Evolutionary conservation across 495 filamentous ascomycete species (phyloP).

Genomic region (Penicillium nucicola): DNA sequence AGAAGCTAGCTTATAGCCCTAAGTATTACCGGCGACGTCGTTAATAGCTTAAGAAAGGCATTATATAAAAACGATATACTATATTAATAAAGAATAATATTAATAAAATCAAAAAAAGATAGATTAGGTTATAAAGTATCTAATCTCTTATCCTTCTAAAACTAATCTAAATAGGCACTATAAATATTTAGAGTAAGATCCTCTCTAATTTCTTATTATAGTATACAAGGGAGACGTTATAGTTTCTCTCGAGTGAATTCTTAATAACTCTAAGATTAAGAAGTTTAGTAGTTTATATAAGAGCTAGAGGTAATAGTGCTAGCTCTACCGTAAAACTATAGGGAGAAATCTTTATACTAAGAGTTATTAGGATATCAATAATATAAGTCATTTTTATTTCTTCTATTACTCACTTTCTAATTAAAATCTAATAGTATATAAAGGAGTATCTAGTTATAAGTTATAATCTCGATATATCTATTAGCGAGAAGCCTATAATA

Average conservation of each 20-base stretch:
- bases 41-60: constrained; percentile 10
- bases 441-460: constrained; percentile 6
- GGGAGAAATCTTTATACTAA: constrained; percentile 10
- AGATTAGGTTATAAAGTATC: neutral
- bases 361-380: constrained; percentile 1
- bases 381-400: neutral
- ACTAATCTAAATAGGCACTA: neutral
- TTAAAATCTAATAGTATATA: constrained; percentile 4
- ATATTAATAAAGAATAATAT: constrained; percentile 12
- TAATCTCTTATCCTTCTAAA: no score
- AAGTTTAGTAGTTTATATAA: constrained; percentile 8
- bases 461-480: constrained; percentile 11
- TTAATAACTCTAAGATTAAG: constrained; percentile 4
- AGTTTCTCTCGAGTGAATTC: constrained; percentile 6
- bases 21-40: constrained; percentile 12
- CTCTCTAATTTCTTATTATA: neutral
- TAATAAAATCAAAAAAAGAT: neutral
- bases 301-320: constrained; percentile 6
- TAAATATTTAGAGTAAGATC: constrained; percentile 6
- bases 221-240: constrained; percentile 6
- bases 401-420: neutral
- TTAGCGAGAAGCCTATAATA: constrained; percentile 12
- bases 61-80: constrained; percentile 7
- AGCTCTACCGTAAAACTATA: constrained; percentile 12
- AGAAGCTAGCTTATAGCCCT: neutral